phyloP scores from a whole-genome alignment of 805 yeast genomes.

The Ogataea philodendri region DNA sequence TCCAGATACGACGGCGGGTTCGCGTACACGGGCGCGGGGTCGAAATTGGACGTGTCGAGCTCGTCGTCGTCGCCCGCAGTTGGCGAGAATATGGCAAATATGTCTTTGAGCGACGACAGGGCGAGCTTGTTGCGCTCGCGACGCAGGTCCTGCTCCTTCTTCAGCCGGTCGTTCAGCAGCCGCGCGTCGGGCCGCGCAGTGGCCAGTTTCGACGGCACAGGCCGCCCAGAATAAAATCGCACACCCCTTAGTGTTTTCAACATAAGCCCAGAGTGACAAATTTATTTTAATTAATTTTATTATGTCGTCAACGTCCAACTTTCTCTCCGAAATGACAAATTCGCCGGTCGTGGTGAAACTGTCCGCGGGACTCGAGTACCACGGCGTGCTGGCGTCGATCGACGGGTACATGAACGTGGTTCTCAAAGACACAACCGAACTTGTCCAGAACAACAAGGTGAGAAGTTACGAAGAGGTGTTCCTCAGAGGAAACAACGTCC shows the following conservation, averaged over 20 bases:
- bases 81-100: conserved; percentile 35
- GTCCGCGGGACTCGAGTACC: conserved; percentile 83
- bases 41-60: conserved; percentile 32
- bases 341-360: conserved; percentile 78
- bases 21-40: conserved; percentile 32
- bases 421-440: conserved; percentile 72
- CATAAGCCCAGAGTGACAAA: conserved; percentile 4
- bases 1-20: conserved; percentile 29
- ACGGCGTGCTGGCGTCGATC: conserved; percentile 66
- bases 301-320: conserved; percentile 53
- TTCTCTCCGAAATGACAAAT: conserved; percentile 77
- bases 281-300: conserved; percentile 4
- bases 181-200: conserved; percentile 26
- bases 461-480: conserved; percentile 71
- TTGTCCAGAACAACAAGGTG: conserved; percentile 48
- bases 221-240: conserved; percentile 9
- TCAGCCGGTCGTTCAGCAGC: conserved; percentile 24
- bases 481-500: conserved; percentile 83
- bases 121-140: conserved; percentile 37
- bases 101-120: conserved; percentile 39
- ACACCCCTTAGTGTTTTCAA: conserved; percentile 3
- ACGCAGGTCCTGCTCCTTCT: conserved; percentile 30
- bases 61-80: conserved; percentile 34
- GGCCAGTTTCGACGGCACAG: conserved; percentile 10
- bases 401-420: conserved; percentile 98